Evolutionary conservation across 148 eudicot genomes (phyloP).

Genomic region (Rhododendron molle): DNA sequence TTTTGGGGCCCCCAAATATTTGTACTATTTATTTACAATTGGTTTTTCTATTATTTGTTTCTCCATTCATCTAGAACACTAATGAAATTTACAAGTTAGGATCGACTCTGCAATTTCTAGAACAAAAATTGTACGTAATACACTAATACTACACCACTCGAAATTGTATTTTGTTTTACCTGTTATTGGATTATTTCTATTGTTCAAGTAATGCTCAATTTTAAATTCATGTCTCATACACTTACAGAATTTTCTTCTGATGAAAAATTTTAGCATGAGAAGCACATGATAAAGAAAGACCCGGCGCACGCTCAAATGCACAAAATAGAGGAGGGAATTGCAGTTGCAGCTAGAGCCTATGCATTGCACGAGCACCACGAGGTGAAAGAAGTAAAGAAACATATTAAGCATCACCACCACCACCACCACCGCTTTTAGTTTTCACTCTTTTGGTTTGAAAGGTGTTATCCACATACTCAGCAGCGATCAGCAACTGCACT

Average conservation of each 20-base stretch:
- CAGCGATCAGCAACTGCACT: not conserved
- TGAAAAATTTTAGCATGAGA: conserved; percentile 38
- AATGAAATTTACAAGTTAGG: too few species aligned
- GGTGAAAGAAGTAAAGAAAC: conserved; percentile 33
- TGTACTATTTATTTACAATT: too few species aligned
- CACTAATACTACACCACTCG: too few species aligned
- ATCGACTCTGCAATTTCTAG: too few species aligned
- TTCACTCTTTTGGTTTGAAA: not conserved
- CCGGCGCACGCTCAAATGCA: conserved; percentile 54
- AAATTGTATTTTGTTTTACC: not conserved
- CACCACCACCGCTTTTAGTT: conserved; percentile 1
- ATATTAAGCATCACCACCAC: conserved; percentile 42
- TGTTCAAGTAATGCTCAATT: not conserved
- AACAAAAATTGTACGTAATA: too few species aligned
- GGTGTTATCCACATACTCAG: too few species aligned
- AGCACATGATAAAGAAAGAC: conserved; percentile 56
- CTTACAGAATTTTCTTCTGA: not conserved
- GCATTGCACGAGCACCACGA: conserved; percentile 57
- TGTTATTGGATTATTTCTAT: not conserved
- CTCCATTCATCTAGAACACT: too few species aligned
- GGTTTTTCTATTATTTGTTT: too few species aligned
- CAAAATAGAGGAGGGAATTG: conserved; percentile 41
- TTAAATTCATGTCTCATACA: not conserved
- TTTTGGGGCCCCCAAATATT: too few species aligned
- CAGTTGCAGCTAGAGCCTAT: conserved; percentile 46